Base-by-base conservation (phyloP, 2,329 filamentous ascomycete genomes). In the Aspergillus pseudoglaucus region DNA sequence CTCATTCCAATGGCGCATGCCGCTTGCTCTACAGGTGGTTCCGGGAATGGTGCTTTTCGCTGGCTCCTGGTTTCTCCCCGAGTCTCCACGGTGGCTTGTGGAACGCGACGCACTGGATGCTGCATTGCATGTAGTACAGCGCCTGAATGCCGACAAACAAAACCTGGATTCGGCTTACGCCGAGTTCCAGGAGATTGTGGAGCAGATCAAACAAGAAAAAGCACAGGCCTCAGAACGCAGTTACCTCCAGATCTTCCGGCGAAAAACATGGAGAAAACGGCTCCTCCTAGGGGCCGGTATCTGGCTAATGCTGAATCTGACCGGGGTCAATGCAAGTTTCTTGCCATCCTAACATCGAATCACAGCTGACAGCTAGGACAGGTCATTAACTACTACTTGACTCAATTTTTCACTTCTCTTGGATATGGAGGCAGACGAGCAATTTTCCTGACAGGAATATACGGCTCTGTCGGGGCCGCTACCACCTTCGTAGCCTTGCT, bases 281-380 rank as follows among this genome's bases (percentile, higher is more conserved):
- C 15, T 15, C 18, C 32, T 20, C 20, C 17, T 15, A 23, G 14
- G 12, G 6, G 20, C 18, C 6, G 18, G 12, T 42, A 35, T 35
- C 33, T 35, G 33, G 33, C 15, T 35, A 17, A 35, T 35, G 33
- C 14, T 35, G 33, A 35, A 35, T 18, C 14, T 41, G 10, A 41
- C 47, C 39, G 25, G 37, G 38, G 18, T 8, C 25, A 25, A 25
- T n/a, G 17, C 8, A 35, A 3, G n/a, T 6, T 12, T 7, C 27
- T 41, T 59, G 61, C 3, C 78, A 84, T 51, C 83, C 79, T 18
- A 77, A 77, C 38, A 65, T 80, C 27, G 77, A 84, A 35, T 82
- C 87, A 60, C 75, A 82, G 51, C 83, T 86, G 56, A 81, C 82
- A 42, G 82, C 85, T 53, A 77, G 70, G 56, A 69, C 68, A 72